phyloP scores from a whole-genome alignment of 768 basidiomycete genomes.

The Hemileccinum rubropunctum region DNA sequence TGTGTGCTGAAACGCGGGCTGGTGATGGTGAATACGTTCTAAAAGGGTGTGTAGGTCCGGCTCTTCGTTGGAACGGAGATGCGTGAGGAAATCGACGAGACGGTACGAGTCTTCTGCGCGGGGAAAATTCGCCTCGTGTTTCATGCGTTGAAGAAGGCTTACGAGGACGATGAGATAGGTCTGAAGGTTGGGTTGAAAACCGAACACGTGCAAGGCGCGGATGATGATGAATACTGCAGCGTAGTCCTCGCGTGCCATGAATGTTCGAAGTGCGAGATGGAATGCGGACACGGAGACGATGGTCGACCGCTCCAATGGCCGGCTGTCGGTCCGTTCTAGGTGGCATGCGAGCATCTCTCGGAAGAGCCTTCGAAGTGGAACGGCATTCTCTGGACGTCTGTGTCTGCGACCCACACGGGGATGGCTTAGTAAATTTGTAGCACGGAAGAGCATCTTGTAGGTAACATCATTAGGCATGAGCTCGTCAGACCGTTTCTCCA shows the following conservation, averaged over 20 bases:
- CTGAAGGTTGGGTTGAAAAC: slow-evolving; percentile 32
- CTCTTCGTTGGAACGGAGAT: slow-evolving; percentile 21
- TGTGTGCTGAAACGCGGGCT: neutral
- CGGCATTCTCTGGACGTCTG: slow-evolving; percentile 18
- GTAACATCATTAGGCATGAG: slow-evolving; percentile 43
- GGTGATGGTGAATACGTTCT: slow-evolving; percentile 12
- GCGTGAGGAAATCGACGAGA: slow-evolving; percentile 25
- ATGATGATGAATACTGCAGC: slow-evolving; percentile 44
- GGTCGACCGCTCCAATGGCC: slow-evolving; percentile 21
- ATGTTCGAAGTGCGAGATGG: slow-evolving; percentile 42
- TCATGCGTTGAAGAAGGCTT: slow-evolving; percentile 36
- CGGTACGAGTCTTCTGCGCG: slow-evolving; percentile 6
- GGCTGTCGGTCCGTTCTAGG: slow-evolving; percentile 16
- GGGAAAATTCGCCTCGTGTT: slow-evolving; percentile 13
- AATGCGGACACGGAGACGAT: slow-evolving; percentile 35
- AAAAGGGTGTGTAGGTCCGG: slow-evolving; percentile 11
- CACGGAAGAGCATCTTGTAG: slow-evolving; percentile 43
- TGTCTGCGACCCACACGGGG: slow-evolving; percentile 23
- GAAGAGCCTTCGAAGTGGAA: slow-evolving; percentile 42
- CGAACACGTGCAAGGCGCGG: slow-evolving; percentile 27
- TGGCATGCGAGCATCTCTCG: slow-evolving; percentile 43
- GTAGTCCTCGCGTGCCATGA: slow-evolving; percentile 46
- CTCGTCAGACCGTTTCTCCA: slow-evolving; percentile 28
- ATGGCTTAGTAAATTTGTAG: slow-evolving; percentile 15
- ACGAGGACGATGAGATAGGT: slow-evolving; percentile 42